A percentile compares a stretch with the other conserved stretches of the same genome.
These are phyloP conservation scores for Phytophthora sp. DNA, from an alignment of 352 stramenopile genomes.

Conservation along the genomic window DNA sequence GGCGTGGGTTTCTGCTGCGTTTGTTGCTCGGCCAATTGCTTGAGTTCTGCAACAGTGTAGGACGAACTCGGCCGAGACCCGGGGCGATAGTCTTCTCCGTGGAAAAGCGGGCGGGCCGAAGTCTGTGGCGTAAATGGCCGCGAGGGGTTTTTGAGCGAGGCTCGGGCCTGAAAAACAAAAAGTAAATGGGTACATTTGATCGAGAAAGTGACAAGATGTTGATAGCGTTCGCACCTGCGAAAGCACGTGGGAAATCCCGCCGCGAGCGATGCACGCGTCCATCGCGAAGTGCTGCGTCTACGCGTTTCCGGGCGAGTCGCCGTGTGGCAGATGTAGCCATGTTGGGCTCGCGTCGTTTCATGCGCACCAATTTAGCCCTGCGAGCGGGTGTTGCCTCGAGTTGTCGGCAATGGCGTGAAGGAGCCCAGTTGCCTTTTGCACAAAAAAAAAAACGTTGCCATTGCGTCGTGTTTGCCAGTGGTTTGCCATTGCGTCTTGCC, in stretches of 20 bases:
- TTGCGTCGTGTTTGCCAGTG: too few species aligned
- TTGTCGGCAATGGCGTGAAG: too few species aligned
- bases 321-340: conserved; percentile 21
- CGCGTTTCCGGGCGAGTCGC: neutral
- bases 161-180: conserved; percentile 49
- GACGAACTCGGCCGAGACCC: conserved; percentile 73
- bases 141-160: conserved; percentile 82
- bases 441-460: too few species aligned
- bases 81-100: conserved; percentile 80
- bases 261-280: conserved; percentile 77
- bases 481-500: too few species aligned
- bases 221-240: too few species aligned
- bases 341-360: conserved; percentile 34
- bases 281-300: conserved; percentile 31
- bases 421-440: neutral
- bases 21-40: conserved; percentile 41
- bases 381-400: too few species aligned
- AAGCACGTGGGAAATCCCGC: conserved; percentile 81
- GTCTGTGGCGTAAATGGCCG: conserved; percentile 79
- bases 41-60: conserved; percentile 54
- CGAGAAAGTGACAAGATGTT: too few species aligned
- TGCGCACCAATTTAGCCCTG: conserved; percentile 27
- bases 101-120: conserved; percentile 63
- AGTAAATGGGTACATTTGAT: conserved; percentile 1
- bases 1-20: conserved; percentile 12